Base-by-base conservation (phyloP, 1,284 basidiomycete genomes). In the Apiotrichum siamense region DNA sequence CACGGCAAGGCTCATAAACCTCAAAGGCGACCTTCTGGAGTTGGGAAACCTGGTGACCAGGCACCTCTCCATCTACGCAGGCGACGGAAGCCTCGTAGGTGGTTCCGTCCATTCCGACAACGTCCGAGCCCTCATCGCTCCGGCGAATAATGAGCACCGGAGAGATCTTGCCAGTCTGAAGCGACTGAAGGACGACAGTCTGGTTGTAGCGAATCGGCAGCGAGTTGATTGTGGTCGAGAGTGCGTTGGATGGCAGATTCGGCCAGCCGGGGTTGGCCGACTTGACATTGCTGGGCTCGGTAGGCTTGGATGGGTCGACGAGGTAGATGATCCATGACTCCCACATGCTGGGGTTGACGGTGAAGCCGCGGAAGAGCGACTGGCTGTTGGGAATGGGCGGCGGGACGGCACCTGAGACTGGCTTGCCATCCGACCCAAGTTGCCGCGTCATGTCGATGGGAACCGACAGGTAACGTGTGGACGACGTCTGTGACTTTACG, bases 381-480 rank as follows among this genome's bases (percentile, higher is more conserved):
- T 55, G 43, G 13, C 45, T 50, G 31, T 44, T 38, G 17, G 53
- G 43, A 4, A 56, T 26, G 3, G 39, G 20, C 23, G 61, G 60
- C 7, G 60, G 54, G 21, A 45, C 15, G 21, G 88, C 79, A 12
- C 88, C 88, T 78, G 87, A 81, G 55, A 92, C 78, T 39, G 85
- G 83, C 26, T 83, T 82, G 29, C 89, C 89, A 75, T 94, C 91
- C 27, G 90, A 91, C 18, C 88, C 87, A 62, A 88, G 87, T 77
- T 91, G 88, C 0, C 86, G 86, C 3, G 88, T 86, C 10, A 87
- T 84, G 21, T 92, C 89, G 21, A 88, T 88, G 20, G 88, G 89
- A 4, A 97, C 91, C 58, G 90, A 92, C 48, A 97, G 85, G 63
- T 94, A 97, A 63, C 93, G 90, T 11, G 94, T 97, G 4, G 87